Conservation (phyloP, 441 rosid species). For the Melastoma candidum region DNA sequence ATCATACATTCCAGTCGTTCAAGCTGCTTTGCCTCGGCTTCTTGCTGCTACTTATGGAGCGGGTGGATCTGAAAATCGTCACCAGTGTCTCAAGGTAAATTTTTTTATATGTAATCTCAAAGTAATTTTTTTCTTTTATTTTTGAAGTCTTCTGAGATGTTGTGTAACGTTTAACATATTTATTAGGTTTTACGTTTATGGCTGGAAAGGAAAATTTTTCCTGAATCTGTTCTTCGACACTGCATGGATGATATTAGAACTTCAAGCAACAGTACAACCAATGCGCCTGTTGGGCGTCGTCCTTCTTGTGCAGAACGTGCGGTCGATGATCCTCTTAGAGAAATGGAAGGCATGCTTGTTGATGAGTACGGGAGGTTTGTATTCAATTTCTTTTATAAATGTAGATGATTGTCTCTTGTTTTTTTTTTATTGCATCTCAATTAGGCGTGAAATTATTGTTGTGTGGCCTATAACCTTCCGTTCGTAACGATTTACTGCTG, state of each 20-base stretch:
- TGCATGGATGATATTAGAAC: slow-evolving; percentile 78
- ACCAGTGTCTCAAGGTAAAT: slow-evolving; percentile 81
- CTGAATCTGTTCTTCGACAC: slow-evolving; percentile 62
- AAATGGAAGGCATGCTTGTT: slow-evolving; percentile 98
- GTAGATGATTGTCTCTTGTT: not conserved
- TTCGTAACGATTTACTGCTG: too few species aligned
- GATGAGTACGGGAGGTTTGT: slow-evolving; percentile 97
- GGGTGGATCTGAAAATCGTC: slow-evolving; percentile 88
- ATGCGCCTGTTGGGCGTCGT: slow-evolving; percentile 53
- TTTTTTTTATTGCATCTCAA: not conserved
- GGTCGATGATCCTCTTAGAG: slow-evolving; percentile 91
- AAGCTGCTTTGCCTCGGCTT: slow-evolving; percentile 91
- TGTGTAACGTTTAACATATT: slow-evolving; percentile 2
- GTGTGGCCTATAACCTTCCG: too few species aligned
- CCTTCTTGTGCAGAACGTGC: slow-evolving; percentile 93
- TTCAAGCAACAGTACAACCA: slow-evolving; percentile 61
- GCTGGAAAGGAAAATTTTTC: slow-evolving; percentile 87
- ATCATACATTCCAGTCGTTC: slow-evolving; percentile 79
- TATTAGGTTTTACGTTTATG: slow-evolving; percentile 76
- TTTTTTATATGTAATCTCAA: not conserved
- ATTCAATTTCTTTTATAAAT: not conserved
- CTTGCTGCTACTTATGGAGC: slow-evolving; percentile 82
- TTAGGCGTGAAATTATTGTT: too few species aligned
- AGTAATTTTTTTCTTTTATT: too few species aligned
- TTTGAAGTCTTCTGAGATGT: not conserved